Percentiles rank a stretch among this genome's conserved stretches.
Conservation (phyloP, 371 early-diverging fungal species). For the Mortierella sp. region DNA sequence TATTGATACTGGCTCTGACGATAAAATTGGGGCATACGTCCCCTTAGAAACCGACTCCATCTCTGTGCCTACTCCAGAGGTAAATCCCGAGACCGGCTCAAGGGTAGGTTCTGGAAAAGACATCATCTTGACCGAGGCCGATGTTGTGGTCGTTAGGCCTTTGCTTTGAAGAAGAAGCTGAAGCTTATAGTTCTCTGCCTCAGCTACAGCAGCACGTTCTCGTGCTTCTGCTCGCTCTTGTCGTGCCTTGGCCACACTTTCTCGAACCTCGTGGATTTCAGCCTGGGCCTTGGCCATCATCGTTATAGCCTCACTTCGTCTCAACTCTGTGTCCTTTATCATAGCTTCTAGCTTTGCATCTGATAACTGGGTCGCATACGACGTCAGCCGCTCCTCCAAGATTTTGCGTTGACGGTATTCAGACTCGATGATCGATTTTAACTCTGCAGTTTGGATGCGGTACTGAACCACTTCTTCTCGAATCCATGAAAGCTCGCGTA, state of each 20-base stretch:
- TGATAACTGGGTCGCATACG: constrained; percentile 7
- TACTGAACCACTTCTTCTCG: constrained; percentile 16
- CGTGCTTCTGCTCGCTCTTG: constrained; percentile 2
- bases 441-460: constrained; percentile 14
- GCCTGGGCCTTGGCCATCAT: constrained; percentile 31
- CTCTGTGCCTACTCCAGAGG: too few relatives aligned
- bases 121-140: too few relatives aligned
- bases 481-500: constrained; percentile 11
- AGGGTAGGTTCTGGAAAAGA: too few relatives aligned
- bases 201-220: constrained; percentile 14
- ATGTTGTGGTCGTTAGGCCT: too few relatives aligned
- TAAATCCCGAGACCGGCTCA: too few relatives aligned
- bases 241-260: constrained; percentile 9
- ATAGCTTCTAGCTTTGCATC: not conserved
- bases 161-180: not conserved
- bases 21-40: too few relatives aligned
- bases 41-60: too few relatives aligned
- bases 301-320: constrained; percentile 14
- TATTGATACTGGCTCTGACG: too few relatives aligned
- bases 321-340: constrained; percentile 20
- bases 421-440: constrained; percentile 11
- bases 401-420: constrained; percentile 20
- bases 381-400: constrained; percentile 11
- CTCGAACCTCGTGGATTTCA: constrained; percentile 12
- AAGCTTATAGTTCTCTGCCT: constrained; percentile 8